These are phyloP conservation scores for Lactarius pseudohatsudake DNA, from an alignment of 768 basidiomycete genomes.

Conservation along the genomic window DNA sequence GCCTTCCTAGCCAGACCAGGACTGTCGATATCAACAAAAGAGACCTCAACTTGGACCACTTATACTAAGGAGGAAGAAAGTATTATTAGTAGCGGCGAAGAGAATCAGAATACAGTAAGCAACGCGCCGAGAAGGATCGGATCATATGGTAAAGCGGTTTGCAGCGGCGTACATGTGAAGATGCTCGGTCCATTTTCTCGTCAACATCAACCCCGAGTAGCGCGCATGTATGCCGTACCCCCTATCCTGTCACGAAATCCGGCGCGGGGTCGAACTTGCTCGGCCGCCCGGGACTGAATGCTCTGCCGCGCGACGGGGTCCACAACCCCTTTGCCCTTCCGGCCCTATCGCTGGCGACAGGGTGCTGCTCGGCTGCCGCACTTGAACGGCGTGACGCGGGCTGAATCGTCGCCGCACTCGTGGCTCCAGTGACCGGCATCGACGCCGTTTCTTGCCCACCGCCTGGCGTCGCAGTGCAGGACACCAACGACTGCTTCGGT, in stretches of 20 bases:
- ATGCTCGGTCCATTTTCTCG: neutral
- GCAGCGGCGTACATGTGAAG: neutral
- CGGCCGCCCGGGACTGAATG: constrained; percentile 26
- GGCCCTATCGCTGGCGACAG: constrained; percentile 2
- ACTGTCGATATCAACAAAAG: neutral
- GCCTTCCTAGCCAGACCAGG: neutral
- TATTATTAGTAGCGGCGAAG: neutral
- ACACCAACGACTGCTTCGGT: constrained; percentile 1
- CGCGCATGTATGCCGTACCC: neutral
- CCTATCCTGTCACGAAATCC: constrained; percentile 23
- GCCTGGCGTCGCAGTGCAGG: neutral
- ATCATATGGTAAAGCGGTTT: neutral
- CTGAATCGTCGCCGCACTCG: neutral
- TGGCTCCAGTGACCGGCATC: neutral
- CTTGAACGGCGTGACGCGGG: constrained; percentile 9
- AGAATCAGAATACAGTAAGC: neutral
- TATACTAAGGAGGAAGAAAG: neutral
- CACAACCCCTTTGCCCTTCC: constrained; percentile 11
- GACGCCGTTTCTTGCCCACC: neutral
- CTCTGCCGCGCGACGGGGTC: constrained; percentile 13
- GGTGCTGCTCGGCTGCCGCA: neutral
- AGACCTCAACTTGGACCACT: neutral
- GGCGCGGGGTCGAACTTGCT: constrained; percentile 24
- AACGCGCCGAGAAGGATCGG: neutral
- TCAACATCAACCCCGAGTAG: too few relatives aligned